Evolutionary conservation across 345 rosid species (phyloP).

Genomic region (Populus euphratica): DNA sequence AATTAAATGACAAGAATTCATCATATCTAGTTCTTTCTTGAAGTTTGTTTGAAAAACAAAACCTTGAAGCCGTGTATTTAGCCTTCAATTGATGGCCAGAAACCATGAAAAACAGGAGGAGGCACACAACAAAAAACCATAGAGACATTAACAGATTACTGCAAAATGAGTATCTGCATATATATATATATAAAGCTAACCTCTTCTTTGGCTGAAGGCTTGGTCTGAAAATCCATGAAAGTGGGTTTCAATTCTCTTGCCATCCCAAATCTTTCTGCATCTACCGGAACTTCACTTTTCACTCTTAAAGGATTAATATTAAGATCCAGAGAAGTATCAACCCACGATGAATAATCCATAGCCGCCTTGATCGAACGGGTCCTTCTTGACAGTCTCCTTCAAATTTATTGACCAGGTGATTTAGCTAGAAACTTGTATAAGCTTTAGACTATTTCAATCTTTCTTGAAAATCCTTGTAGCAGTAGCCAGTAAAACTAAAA

Average conservation of each 20-base stretch:
- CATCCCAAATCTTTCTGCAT: background rate
- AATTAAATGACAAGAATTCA: background rate
- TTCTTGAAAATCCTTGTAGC: background rate
- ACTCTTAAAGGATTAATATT: constrained; percentile 13
- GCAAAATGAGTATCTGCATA: background rate
- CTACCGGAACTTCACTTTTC: background rate
- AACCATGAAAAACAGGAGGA: background rate
- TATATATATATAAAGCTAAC: constrained; percentile 4
- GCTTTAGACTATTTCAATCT: background rate
- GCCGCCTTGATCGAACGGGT: background rate
- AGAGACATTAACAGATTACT: background rate
- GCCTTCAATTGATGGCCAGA: background rate
- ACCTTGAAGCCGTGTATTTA: background rate
- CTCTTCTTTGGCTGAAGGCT: constrained; percentile 41
- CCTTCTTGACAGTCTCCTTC: background rate
- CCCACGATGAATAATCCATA: constrained; percentile 27
- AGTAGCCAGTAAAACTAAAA: background rate
- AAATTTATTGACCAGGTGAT: background rate
- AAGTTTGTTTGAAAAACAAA: background rate
- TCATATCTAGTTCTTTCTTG: background rate
- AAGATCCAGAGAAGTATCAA: constrained; percentile 31
- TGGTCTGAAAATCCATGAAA: constrained; percentile 32
- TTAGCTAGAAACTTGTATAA: background rate
- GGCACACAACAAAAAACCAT: background rate
- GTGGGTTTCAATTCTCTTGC: constrained; percentile 19